These are phyloP conservation scores for Wickerhamiella slavikovae DNA, from an alignment of 805 yeast genomes.

Conservation along the genomic window DNA sequence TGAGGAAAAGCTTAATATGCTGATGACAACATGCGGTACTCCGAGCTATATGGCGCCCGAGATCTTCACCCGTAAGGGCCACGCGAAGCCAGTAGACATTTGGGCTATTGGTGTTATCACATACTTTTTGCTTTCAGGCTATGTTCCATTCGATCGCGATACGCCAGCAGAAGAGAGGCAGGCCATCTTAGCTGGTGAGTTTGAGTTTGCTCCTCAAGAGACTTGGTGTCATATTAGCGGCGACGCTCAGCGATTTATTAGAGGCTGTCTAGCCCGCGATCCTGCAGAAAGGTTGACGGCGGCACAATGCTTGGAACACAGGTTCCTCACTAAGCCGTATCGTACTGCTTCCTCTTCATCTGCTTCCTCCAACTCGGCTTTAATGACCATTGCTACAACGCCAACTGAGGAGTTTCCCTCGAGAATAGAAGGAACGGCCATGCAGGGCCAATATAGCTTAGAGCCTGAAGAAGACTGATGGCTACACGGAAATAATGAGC, in stretches of 20 bases:
- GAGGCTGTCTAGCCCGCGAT: conserved; percentile 29
- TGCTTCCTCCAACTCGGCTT: conserved; percentile 15
- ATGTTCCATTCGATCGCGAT: conserved; percentile 62
- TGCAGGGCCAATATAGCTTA: conserved; percentile 18
- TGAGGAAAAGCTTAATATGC: conserved; percentile 19
- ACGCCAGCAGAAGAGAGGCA: conserved; percentile 44
- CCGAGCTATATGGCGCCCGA: conserved; percentile 64
- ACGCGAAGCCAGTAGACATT: conserved; percentile 40
- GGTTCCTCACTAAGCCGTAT: conserved; percentile 18
- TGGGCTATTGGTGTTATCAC: conserved; percentile 64
- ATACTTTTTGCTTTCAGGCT: conserved; percentile 52
- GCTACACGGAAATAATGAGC: too few species aligned
- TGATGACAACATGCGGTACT: conserved; percentile 41
- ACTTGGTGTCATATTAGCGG: conserved; percentile 31
- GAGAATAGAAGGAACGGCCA: conserved; percentile 11
- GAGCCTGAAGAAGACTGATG: conserved; percentile 11
- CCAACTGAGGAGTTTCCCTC: conserved; percentile 6
- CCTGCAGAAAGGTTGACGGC: conserved; percentile 28
- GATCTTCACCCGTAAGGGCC: conserved; percentile 30
- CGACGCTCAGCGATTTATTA: conserved; percentile 39
- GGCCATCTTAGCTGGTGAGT: conserved; percentile 40
- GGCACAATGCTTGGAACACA: conserved; percentile 25
- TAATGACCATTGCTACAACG: conserved; percentile 1
- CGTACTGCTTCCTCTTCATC: conserved; percentile 16
- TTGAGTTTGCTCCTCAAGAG: conserved; percentile 37